A percentile compares a stretch with the other conserved stretches of the same genome.
Evolutionary conservation across 139 green algal species (phyloP).

Genomic region (Chlamydomonas sphaeroides): DNA sequence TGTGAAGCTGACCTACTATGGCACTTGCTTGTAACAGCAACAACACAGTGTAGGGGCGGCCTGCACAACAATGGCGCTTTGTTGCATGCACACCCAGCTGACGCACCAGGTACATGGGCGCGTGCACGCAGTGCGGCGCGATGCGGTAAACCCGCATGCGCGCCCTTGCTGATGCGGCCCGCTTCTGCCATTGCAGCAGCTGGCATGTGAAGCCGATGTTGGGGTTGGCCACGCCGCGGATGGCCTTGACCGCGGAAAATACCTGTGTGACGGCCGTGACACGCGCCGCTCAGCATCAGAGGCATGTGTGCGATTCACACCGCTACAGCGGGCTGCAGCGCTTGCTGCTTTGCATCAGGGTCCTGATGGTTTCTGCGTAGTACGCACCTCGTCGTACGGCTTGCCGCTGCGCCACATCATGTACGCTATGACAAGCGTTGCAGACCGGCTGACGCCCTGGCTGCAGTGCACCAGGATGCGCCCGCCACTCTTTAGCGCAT

Average conservation of each 20-base stretch:
- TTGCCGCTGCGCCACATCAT: conserved; percentile 88
- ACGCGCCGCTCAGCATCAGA: too few species aligned
- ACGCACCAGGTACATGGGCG: conserved; percentile 36
- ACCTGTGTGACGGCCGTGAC: too few species aligned
- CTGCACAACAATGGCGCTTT: too few species aligned
- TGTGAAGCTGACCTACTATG: too few species aligned
- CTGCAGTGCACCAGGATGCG: conserved; percentile 77
- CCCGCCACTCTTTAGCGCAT: conserved; percentile 59
- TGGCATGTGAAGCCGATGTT: conserved; percentile 90
- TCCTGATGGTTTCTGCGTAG: too few species aligned
- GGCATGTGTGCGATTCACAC: too few species aligned
- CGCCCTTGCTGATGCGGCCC: conserved; percentile 41
- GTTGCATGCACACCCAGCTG: too few species aligned
- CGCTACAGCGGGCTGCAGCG: too few species aligned
- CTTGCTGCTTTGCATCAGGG: too few species aligned
- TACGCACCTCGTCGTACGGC: conserved; percentile 82
- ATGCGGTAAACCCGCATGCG: conserved; percentile 77
- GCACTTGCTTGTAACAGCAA: too few species aligned
- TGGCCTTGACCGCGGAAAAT: conserved; percentile 75
- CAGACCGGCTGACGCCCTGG: conserved; percentile 89
- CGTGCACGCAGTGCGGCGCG: conserved; percentile 73
- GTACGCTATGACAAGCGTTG: conserved; percentile 91
- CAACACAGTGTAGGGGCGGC: too few species aligned
- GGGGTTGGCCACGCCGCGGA: conserved; percentile 88
- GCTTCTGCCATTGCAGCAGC: conserved; percentile 93